Conservation (phyloP, 2,329 filamentous ascomycete genomes). For the Sporothrix protearum region DNA sequence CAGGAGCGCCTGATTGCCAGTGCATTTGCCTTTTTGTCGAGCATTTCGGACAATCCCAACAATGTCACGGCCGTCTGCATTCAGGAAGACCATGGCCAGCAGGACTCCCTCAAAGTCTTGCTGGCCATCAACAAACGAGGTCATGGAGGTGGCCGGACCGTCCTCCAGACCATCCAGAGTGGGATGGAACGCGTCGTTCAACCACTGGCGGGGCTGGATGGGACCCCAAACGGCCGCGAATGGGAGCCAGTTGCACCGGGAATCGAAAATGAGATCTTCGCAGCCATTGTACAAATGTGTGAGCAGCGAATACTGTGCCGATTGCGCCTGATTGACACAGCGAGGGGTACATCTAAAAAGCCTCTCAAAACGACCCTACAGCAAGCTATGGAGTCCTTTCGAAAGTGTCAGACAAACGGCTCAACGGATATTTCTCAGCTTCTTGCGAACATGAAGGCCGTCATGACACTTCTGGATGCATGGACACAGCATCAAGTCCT, state of each 20-base stretch:
- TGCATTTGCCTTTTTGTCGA: background rate
- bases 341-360: background rate
- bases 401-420: background rate
- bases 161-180: background rate
- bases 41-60: background rate
- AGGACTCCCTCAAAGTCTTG: background rate
- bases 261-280: background rate
- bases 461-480: background rate
- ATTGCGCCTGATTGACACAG: background rate
- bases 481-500: background rate
- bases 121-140: background rate
- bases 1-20: constrained; percentile 9
- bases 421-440: background rate
- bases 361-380: background rate
- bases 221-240: background rate
- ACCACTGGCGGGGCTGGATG: background rate
- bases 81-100: background rate
- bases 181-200: background rate
- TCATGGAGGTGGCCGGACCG: background rate
- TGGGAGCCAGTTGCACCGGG: background rate
- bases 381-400: background rate
- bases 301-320: background rate
- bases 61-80: background rate
- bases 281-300: background rate
- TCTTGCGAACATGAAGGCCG: background rate